Evolutionary conservation across 2,329 filamentous ascomycete genomes (phyloP).

Genomic region (Exophiala alcalophila): DNA sequence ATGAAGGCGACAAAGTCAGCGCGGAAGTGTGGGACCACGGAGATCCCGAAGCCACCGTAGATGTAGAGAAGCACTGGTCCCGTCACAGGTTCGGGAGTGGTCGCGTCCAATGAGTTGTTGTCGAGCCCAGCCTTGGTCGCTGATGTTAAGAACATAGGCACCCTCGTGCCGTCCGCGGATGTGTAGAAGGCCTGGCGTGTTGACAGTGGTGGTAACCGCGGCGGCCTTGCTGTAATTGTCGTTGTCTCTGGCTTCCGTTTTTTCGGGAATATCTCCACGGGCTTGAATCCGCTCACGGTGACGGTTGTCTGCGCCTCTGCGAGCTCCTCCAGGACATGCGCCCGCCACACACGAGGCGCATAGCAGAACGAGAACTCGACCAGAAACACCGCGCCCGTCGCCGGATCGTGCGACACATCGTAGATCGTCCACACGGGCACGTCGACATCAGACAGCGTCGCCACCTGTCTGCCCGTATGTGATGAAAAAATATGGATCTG

Average conservation of each 20-base stretch:
- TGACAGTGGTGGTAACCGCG: not conserved
- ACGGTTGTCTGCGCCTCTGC: not conserved
- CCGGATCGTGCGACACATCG: slow-evolving; percentile 5
- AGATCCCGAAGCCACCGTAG: slow-evolving; percentile 8
- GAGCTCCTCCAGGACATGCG: not conserved
- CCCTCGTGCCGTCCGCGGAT: slow-evolving; percentile 6
- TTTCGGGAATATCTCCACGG: not conserved
- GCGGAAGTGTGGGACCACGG: slow-evolving; percentile 14
- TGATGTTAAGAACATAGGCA: slow-evolving; percentile 17
- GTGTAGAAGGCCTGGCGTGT: slow-evolving; percentile 12
- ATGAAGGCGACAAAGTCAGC: slow-evolving; percentile 8
- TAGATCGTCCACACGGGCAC: slow-evolving; percentile 12
- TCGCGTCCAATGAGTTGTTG: not conserved
- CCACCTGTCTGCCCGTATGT: not conserved
- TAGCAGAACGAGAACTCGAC: slow-evolving; percentile 10
- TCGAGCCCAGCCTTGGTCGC: no score
- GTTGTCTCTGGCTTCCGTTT: no score
- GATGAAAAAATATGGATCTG: slow-evolving; percentile 13
- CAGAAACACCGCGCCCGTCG: slow-evolving; percentile 1
- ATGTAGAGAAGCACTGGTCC: slow-evolving; percentile 8
- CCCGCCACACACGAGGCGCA: slow-evolving; percentile 7
- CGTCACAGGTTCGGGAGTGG: not conserved
- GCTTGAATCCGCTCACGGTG: no score
- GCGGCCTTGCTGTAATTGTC: not conserved
- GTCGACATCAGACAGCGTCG: slow-evolving; percentile 1